These are phyloP conservation scores for Paramecium biaurelia DNA, from an alignment of 73 alveolate species.

Conservation along the genomic window DNA sequence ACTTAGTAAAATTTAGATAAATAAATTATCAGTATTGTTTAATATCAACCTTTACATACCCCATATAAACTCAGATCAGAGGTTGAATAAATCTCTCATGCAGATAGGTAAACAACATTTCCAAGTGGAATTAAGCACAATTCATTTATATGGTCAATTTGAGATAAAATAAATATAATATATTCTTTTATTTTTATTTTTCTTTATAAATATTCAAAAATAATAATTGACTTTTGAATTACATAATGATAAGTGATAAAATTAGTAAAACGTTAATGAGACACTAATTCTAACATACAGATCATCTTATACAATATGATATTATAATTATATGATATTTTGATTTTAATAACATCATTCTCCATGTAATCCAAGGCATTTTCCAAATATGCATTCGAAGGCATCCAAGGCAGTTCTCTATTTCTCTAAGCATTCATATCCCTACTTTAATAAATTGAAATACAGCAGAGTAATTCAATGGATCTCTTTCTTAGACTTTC, in stretches of 20 bases:
- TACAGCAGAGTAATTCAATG: background rate
- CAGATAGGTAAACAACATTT: background rate
- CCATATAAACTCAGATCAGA: background rate
- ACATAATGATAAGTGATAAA: too few relatives aligned
- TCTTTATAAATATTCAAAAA: background rate
- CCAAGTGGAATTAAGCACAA: background rate
- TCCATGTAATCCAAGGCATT: slow-evolving; percentile 14
- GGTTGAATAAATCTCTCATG: background rate
- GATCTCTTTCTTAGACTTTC: slow-evolving; percentile 22
- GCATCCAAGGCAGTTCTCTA: background rate
- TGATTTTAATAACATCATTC: background rate
- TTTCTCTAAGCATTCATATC: background rate
- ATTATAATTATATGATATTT: background rate
- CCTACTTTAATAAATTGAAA: background rate
- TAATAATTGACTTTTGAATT: too few relatives aligned
- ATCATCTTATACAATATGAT: background rate
- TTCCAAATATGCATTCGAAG: background rate
- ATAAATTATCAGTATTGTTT: background rate
- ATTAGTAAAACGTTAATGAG: background rate
- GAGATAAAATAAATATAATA: background rate
- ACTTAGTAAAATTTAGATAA: background rate
- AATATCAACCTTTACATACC: background rate
- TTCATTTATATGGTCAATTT: background rate
- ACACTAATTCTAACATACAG: background rate
- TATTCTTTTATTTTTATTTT: background rate